Conservation (phyloP, 352 stramenopile genomes). For the Phytopythium chamaehyphon region DNA sequence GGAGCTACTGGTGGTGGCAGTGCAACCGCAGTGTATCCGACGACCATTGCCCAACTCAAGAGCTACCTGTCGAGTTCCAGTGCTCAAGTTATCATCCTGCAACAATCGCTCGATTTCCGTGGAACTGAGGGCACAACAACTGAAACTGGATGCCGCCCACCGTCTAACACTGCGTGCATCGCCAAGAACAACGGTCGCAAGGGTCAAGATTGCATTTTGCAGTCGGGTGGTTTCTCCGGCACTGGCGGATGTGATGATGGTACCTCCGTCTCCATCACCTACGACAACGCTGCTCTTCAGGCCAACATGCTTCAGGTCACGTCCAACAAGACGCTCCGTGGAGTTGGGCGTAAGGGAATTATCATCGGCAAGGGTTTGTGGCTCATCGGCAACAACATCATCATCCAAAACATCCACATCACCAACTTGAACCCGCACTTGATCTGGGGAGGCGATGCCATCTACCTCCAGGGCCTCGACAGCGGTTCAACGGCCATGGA, state of each 20-base stretch:
- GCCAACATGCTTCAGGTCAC: constrained; percentile 13
- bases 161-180: constrained; percentile 14
- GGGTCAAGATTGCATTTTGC: constrained; percentile 23
- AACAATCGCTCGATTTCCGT: constrained; percentile 17
- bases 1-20: constrained; percentile 12
- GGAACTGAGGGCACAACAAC: constrained; percentile 12
- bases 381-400: constrained; percentile 23
- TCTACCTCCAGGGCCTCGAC: constrained; percentile 27
- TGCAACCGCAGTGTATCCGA: constrained; percentile 16
- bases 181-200: constrained; percentile 23
- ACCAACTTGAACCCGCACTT: constrained; percentile 34
- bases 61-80: constrained; percentile 10
- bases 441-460: constrained; percentile 32
- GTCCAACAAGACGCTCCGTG: constrained; percentile 18
- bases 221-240: constrained; percentile 25
- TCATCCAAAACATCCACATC: constrained; percentile 37
- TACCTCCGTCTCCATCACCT: constrained; percentile 27
- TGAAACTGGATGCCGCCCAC: constrained; percentile 11
- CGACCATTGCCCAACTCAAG: constrained; percentile 18
- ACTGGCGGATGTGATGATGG: constrained; percentile 37
- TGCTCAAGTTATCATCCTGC: constrained; percentile 11
- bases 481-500: constrained; percentile 9
- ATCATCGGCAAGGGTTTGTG: constrained; percentile 14
- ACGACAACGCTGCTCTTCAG: constrained; percentile 20
- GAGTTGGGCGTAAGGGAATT: constrained; percentile 8